phyloP scores from a whole-genome alignment of 345 rosid genomes.

The Crucihimalaya himalaica region DNA sequence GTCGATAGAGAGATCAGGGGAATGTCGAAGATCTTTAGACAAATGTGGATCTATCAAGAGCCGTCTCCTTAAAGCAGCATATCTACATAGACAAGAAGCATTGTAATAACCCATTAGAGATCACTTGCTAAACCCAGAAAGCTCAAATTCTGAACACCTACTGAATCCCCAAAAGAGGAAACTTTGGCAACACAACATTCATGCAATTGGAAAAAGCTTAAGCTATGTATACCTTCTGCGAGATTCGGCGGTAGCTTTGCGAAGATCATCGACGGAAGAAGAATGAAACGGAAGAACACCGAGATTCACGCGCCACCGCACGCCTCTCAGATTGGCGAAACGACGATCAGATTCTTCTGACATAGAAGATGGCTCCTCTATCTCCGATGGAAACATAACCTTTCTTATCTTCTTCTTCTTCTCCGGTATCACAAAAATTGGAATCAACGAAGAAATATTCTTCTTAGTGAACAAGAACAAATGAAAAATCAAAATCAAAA shows the following conservation, averaged over 20 bases:
- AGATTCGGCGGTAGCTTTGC: slow-evolving; percentile 80
- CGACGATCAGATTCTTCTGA: slow-evolving; percentile 37
- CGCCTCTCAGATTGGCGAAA: slow-evolving; percentile 64
- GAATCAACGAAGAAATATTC: not conserved
- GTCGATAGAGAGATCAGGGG: slow-evolving; percentile 74
- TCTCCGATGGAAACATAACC: slow-evolving; percentile 30
- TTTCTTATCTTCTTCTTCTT: not conserved
- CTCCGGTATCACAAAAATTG: slow-evolving; percentile 3
- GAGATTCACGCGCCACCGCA: slow-evolving; percentile 88
- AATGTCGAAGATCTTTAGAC: slow-evolving; percentile 57
- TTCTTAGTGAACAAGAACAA: not conserved
- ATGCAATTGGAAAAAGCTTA: not conserved
- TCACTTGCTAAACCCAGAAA: slow-evolving; percentile 8
- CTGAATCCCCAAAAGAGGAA: not conserved
- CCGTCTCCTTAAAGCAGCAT: slow-evolving; percentile 77
- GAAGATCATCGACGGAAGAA: slow-evolving; percentile 76
- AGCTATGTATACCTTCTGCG: slow-evolving; percentile 63
- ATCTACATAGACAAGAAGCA: slow-evolving; percentile 47
- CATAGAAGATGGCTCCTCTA: no score
- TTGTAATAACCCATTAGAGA: not conserved
- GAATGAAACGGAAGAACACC: slow-evolving; percentile 66
- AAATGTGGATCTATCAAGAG: slow-evolving; percentile 81
- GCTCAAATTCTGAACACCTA: not conserved
- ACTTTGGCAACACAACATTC: not conserved
- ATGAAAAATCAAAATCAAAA: not conserved